Percentiles rank a stretch among this genome's conserved stretches.
These are phyloP conservation scores for Paradendryphiella salina DNA, from an alignment of 2,329 filamentous ascomycete species.

Conservation along the genomic window DNA sequence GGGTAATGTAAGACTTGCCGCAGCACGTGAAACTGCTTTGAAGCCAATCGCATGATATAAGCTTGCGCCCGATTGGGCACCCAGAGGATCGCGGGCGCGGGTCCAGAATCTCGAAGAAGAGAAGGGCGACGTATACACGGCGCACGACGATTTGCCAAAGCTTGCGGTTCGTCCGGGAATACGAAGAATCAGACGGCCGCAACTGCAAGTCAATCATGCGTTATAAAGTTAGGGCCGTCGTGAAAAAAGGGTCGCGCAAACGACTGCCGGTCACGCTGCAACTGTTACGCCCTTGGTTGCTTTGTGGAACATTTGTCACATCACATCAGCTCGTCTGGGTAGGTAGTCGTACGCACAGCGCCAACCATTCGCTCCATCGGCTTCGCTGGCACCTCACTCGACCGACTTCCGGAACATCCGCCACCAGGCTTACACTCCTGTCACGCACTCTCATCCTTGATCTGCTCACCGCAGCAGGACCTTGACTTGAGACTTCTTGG, in stretches of 20 bases:
- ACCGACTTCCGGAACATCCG: conserved; percentile 13
- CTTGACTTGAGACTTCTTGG: neutral
- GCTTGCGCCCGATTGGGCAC: conserved; percentile 9
- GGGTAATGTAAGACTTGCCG: conserved; percentile 6
- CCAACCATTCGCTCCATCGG: conserved; percentile 6
- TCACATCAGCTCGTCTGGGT: conserved; percentile 4
- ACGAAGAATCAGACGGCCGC: neutral
- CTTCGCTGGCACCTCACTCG: conserved; percentile 3
- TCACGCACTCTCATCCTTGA: neutral
- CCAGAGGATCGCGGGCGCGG: neutral
- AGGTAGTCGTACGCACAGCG: conserved; percentile 9
- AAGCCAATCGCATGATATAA: conserved; percentile 5
- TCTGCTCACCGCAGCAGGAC: neutral
- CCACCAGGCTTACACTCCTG: neutral
- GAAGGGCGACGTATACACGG: neutral
- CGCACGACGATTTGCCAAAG: conserved; percentile 7
- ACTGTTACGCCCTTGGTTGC: neutral
- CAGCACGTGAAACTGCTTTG: conserved; percentile 5
- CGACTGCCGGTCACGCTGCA: neutral
- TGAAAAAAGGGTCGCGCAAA: neutral
- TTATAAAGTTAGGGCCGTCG: conserved; percentile 2
- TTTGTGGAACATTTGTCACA: conserved; percentile 6
- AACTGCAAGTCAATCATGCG: neutral
- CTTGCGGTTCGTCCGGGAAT: conserved; percentile 1
- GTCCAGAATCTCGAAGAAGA: neutral